Base-by-base conservation (phyloP, 2,329 filamentous ascomycete genomes). In the Cladosporium sp. region DNA sequence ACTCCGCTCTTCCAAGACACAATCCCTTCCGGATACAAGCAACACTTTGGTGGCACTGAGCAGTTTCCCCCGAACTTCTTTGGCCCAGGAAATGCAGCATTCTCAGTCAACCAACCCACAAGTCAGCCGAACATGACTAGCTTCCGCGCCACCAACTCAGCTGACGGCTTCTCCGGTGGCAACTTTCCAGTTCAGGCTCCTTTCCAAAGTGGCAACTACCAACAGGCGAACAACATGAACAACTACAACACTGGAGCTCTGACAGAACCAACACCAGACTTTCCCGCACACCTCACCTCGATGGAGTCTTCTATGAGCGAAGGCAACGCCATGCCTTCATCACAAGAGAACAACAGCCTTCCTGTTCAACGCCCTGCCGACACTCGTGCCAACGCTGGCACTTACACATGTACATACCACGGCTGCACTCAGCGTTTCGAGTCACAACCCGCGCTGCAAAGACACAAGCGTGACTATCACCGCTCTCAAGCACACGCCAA, bases 331-430 rank as follows among this genome's bases (percentile, higher is more conserved):
- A 67, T 73, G 25, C 66, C 71, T 55, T 73, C 45, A 58, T 75
- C 62, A 43, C 67, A 70, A 43, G 65, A 67, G 25, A 74, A 63
- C 54, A 62, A 59, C 27, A 52, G 46, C 9, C 55, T 56, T 32
- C 27, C 60, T 47, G 59, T 64, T 22, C 64, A 72, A 55, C 74
- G 80, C 73, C 88, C 89, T 0, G 67, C 72, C 1, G 77, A 82
- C 35, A 83, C 84, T 2, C 75, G 76, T 13, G 86, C 89, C 0
- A 88, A 95, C 57, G 80, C 84, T 16, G 92, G 92, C 11, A 95
- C 91, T 0, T 98, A 96, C 71, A 95, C 91, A 1, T 98, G 93
- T 69, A 96, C 91, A 1, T 95, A 95, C 62, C 90, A 95, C 62
- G 89, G 90, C 9, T 97, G 93, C 65, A 84, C 84, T 0, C 76